Base-by-base conservation (phyloP, 2,329 filamentous ascomycete genomes). In the Fusarium austroafricanum region DNA sequence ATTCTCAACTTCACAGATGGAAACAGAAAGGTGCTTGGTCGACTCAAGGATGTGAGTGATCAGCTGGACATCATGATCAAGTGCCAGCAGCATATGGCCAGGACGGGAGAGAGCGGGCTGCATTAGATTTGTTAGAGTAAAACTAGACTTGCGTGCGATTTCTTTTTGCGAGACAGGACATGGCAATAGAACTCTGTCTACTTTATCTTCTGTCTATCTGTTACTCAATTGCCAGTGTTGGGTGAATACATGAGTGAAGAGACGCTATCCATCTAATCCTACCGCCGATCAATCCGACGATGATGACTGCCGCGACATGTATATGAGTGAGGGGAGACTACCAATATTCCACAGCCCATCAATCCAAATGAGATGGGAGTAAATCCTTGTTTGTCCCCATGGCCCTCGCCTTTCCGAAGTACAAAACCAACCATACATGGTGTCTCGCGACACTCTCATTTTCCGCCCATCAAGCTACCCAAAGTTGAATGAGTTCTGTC, bases 1-100 rank as follows among this genome's bases (percentile, higher is more conserved):
- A 80, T 89, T 35, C 83, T 87, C 65, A 84, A 83, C 5, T 91
- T 91, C 71, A 80, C 84, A 5, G 86, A 90, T 47, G 87, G 89
- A 1, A 92, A 91, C 77, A 80, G 83, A 60, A 83, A 85, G 69
- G 80, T 83, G 1, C 55, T 83, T 6, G 73, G 76, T 28, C 72
- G 81, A 26, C 75, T 91, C 43, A 82, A 82, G 14, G 87, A 91
- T 70, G 83, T 92, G 5, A 83, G 84, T 18, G 82, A 87, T 65
- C 89, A 91, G 78, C 85, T 89, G 18, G 81, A 82, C 43, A 85
- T 89, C 6, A 74, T 91, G 71, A 80, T 86, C 11, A 83, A 86
- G 68, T 90, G 88, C 71, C 83, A 85, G 70, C 79, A 81, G 63
- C 77, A 82, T 65, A 83, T 85, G 82, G 82, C 82, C 5, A 77